Base-by-base conservation (phyloP, 371 early-diverging fungal genomes). In the Apophysomyces variabilis region DNA sequence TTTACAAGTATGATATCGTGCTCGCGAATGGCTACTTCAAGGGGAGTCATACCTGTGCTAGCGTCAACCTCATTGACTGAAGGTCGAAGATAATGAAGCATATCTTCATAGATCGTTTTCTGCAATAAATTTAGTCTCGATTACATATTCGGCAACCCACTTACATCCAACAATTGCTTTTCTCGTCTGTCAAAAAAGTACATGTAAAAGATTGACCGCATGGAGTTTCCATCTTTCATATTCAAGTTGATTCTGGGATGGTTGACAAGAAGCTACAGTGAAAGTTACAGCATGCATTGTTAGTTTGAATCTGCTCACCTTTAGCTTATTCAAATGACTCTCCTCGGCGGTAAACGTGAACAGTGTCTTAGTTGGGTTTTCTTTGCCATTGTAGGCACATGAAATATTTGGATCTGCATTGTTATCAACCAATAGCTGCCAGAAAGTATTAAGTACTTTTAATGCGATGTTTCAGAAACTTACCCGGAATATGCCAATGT, bases 11-110 rank as follows among this genome's bases (percentile, higher is more conserved):
- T 39, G 1, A 45, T 14, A 50, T 83, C 71, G n/a, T 63, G 67
- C 36, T 77, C 45, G 2, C 66, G 61, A 26, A 87, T 83, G 5
- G 85, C 84, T 60, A 67, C 62, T 66, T 87, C 87, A 6, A 89
- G 60, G n/a, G 82, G 82, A 0, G 86, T 85, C 69, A 73, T 78
- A 0, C 81, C 77, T 5, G 81, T 82, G 3, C 66, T 59, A 2
- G 58, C 21, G 62, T 87, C 86, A 1, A 82, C 45, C 3, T 26
- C 13, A 43, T 76, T 75, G 3, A 84, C 70, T 14, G 79, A 66
- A 5, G 79, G 78, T 4, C 37, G 58, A 6, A 43, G 38, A 68
- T 57, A 38, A 57, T 58, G 36, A 5, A 74, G n/a, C 70, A 77
- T 68, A 14, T 59, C 41, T 11, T 72, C 62, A 54, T 66, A 70